Base-by-base conservation (phyloP, 2,329 filamentous ascomycete genomes). In the Calonectria multiphialidica region DNA sequence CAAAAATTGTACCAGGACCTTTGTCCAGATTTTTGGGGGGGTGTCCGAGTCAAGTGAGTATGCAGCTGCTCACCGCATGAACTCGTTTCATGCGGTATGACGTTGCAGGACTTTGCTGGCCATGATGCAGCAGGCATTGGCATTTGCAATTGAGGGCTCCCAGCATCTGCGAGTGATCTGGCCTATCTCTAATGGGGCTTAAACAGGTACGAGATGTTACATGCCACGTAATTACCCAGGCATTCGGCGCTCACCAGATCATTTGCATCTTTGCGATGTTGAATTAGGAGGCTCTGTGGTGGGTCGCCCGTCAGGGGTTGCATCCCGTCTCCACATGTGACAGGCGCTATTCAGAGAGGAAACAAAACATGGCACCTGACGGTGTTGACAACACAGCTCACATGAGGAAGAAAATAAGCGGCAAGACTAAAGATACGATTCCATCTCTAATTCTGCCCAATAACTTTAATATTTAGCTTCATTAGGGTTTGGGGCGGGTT, bases 241-340 rank as follows among this genome's bases (percentile, higher is more conserved):
- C 16, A 23, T n/a, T 6, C 8, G 23, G 10, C 28, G 10, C 23
- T 16, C 15, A 3, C 33, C 13, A 13, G 33, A 16, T 25, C 10
- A 18, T 40, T 40, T 16, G 21, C 6, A 55, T 50, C 30, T 70
- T 28, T 70, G 53, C n/a, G 50, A 65, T 57, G 47, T 40, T 64
- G 37, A 45, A 62, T 42, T 28, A 45, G 35, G 62, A 66, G 64
- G 64, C 64, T 66, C 64, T 57, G 64, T 66, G 28, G 64, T 66
- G 64, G 64, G 64, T 30, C 64, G 7, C 18, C 15, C 15, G 16
- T 40, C 47, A 49, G 45, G 61, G 61, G 64, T 59, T 49, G 23
- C 28, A 23, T 42, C 23, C 40, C 23, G 40, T 57, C 64, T 13
- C 64, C 64, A 59, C 64, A 67, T 67, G 50, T 67, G 64, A 67